These are phyloP conservation scores for Leishmania mexicana DNA, from an alignment of 208 protist genomes.

Conservation along the genomic window DNA sequence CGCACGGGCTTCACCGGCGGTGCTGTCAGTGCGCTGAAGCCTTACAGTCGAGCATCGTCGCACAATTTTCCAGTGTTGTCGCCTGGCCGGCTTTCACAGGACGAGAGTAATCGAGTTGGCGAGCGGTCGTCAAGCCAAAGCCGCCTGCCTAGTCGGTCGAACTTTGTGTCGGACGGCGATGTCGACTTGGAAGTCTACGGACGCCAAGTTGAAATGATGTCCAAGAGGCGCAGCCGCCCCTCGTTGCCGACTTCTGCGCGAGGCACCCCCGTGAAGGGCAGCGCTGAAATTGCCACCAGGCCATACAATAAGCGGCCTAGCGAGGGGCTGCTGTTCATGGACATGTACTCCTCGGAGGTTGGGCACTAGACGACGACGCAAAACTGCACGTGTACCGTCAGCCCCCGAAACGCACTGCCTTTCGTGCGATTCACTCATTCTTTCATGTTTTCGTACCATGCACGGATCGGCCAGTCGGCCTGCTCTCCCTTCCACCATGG, in stretches of 20 bases:
- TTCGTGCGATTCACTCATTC: neutral
- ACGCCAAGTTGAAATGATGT: slow-evolving; percentile 13
- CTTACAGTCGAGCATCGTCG: neutral
- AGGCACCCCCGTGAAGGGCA: slow-evolving; percentile 4
- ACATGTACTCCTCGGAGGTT: neutral
- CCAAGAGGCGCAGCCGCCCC: slow-evolving; percentile 21
- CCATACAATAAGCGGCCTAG: neutral
- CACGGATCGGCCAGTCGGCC: neutral
- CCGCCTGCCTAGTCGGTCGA: slow-evolving; percentile 10
- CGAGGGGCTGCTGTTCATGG: neutral
- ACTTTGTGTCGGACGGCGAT: slow-evolving; percentile 9
- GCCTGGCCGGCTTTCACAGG: neutral
- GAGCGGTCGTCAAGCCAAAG: neutral
- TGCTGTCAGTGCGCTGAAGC: neutral
- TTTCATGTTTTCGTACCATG: neutral
- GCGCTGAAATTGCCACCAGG: neutral
- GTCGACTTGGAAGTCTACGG: slow-evolving; percentile 31
- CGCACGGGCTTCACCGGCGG: neutral
- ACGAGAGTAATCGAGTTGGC: neutral
- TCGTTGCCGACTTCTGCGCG: slow-evolving; percentile 19
- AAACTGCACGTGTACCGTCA: neutral
- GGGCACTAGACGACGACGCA: neutral
- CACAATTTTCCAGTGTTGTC: neutral
- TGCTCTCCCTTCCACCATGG: neutral
- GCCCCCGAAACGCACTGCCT: neutral